Percentiles rank a stretch among this genome's conserved stretches.
phyloP scores from a whole-genome alignment of 805 yeast genomes.

The Candida succiphila region DNA sequence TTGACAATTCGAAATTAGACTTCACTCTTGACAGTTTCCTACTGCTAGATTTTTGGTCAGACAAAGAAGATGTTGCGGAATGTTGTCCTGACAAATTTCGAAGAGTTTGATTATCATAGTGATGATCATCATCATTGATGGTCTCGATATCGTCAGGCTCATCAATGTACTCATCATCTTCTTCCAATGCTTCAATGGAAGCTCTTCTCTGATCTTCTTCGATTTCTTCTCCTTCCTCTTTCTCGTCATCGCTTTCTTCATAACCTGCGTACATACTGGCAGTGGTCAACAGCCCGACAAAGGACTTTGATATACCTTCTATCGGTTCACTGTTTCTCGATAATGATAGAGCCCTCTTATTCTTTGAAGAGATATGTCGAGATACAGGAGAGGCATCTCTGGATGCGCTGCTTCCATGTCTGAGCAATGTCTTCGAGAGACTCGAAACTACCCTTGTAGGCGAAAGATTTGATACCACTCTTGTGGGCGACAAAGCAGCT shows the following conservation, averaged over 20 bases:
- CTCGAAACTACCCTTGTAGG: too few species aligned
- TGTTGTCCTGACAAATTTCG: neutral
- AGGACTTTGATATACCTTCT: conserved; percentile 37
- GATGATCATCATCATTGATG: neutral
- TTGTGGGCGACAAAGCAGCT: conserved; percentile 17
- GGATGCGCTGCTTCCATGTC: neutral
- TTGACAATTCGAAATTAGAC: conserved; percentile 23
- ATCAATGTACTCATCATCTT: conserved; percentile 3
- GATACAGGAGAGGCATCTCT: neutral
- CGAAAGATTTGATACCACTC: conserved; percentile 12
- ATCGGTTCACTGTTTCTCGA: conserved; percentile 5
- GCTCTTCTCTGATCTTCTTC: neutral
- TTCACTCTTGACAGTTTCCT: conserved; percentile 6
- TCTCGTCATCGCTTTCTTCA: conserved; percentile 19
- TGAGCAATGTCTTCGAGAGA: neutral
- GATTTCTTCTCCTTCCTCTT: neutral
- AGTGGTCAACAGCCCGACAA: conserved; percentile 45
- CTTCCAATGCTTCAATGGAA: conserved; percentile 3
- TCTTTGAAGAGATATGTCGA: too few species aligned
- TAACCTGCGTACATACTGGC: conserved; percentile 43
- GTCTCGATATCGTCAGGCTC: conserved; percentile 2
- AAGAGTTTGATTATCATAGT: neutral
- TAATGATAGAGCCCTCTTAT: too few species aligned
- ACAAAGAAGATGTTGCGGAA: neutral
- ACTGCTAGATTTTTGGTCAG: neutral